Base-by-base conservation (phyloP, 345 rosid species). In the Gossypium raimondii region DNA sequence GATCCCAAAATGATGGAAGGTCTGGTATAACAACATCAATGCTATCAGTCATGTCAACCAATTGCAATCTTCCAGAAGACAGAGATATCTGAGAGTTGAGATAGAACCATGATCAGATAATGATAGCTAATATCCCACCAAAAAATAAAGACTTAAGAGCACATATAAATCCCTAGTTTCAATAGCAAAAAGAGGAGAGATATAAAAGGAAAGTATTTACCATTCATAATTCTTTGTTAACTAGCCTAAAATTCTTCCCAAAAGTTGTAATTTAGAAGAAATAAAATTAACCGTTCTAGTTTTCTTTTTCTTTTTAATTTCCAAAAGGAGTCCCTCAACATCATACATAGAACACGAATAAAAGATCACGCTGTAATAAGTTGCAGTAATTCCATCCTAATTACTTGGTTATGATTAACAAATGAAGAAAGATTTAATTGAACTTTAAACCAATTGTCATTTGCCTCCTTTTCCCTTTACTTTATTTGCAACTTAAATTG, bases 1-100 rank as follows among this genome's bases (percentile, higher is more conserved):
- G 61, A 53, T 76, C 77, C 91, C 91, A 86, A 77, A 81, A 75
- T 67, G 90, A 79, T 79, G 86, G 84, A 79, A 94, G 83, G 78
- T 89, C 91, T 22, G 94, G 92, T 73, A 85, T 65, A 70, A 91
- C 75, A 72, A 82, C 90, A 86, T 92, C 88, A 63, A 92, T 84
- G 79, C 89, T 81, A 79, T 92, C 89, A 51, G 85, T 92, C 63
- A 74, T 74, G 84, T 94, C 98, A 84, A 84, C 86, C 70, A 94
- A 75, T 82, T 91, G 97, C 75, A 92, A 79, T 81, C 86, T 88
- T 87, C 95, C 97, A 63, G 91, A 86, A 73, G 84, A 78, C 58
- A 86, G 79, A 75, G 87, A 88, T 68, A 87, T 75, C 98, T 88
- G 82, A 74, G 24, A 59, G 38, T 73, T 64, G 77, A 75, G 25